Evolutionary conservation across 2,329 filamentous ascomycete species (phyloP).

Genomic region (Botrytis galanthina): DNA sequence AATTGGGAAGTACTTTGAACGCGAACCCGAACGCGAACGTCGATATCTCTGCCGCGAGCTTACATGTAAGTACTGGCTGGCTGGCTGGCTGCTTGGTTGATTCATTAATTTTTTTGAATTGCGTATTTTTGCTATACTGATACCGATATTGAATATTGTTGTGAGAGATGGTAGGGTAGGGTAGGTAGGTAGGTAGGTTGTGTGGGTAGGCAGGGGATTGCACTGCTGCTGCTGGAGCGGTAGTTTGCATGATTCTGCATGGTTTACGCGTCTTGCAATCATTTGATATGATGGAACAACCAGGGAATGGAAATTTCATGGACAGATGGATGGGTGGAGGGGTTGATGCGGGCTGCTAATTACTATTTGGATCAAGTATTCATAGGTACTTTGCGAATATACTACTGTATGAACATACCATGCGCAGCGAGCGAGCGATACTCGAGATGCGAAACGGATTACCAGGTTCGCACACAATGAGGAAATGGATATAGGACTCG

Average conservation of each 20-base stretch:
- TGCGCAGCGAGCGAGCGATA: not conserved
- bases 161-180: not conserved
- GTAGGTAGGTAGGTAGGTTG: not conserved
- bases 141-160: not conserved
- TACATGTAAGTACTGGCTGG: too few species aligned
- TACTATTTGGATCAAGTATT: not conserved
- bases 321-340: not conserved
- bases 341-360: not conserved
- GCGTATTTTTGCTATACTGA: not conserved
- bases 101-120: too few species aligned
- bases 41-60: not conserved
- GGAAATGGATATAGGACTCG: not conserved
- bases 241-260: not conserved
- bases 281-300: not conserved
- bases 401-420: too few species aligned
- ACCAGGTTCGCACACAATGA: accelerated
- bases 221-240: not conserved
- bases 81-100: too few species aligned
- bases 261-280: not conserved
- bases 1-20: too few species aligned
- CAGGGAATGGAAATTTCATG: not conserved
- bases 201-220: too few species aligned
- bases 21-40: not conserved
- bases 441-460: not conserved
- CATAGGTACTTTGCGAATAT: not conserved